Base-by-base conservation (phyloP, 176 grass and related monocot species). In the Eleusine coracana region DNA sequence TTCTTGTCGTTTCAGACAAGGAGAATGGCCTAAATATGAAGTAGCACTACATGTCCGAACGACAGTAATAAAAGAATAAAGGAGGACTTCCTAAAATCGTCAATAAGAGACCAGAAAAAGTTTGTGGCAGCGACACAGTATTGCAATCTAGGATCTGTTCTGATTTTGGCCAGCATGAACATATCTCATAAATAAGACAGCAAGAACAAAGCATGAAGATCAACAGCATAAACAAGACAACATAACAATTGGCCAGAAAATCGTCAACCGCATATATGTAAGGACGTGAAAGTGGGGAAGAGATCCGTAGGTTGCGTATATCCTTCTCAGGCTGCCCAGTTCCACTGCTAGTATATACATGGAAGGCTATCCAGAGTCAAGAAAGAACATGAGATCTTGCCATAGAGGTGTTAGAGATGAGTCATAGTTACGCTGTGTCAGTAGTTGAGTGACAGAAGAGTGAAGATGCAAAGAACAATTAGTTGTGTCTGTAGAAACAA, bases 401-500 rank as follows among this genome's bases (percentile, higher is more conserved):
- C 4, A 68, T 10, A 50, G 16, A 23, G 16, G 61, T 52, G 18
- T 38, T 31, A 58, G 17, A 17, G 10, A 73, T 23, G 45, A 73
- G 68, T 46, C 49, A 36, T 3, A 28, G 56, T 66, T 73, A 68
- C 3, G 68, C 46, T 79, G 73, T 27, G 36, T 68, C 21, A 69
- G 63, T 76, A 76, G 40, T 40, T 87, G 20, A 48, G 72, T 54
- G 49, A 4, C 48, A 49, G 25, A 58, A 21, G 55, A 11, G 23
- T 80, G 74, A 68, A 16, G 21, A 20, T 54, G 74, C 60, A 68
- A 62, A 58, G 5, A 39, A 72, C 20, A 42, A 34, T 64, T 58
- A 66, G 75, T 84, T 76, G 44, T 49, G 71, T 44, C 60, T 77
- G 37, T 79, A 78, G 55, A 73, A 62, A 73, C 78, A 66, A 75